Percentiles rank a stretch among this genome's conserved stretches.
phyloP scores from a whole-genome alignment of 2,329 filamentous ascomycete genomes.

The Orbilia ellipsospora region DNA sequence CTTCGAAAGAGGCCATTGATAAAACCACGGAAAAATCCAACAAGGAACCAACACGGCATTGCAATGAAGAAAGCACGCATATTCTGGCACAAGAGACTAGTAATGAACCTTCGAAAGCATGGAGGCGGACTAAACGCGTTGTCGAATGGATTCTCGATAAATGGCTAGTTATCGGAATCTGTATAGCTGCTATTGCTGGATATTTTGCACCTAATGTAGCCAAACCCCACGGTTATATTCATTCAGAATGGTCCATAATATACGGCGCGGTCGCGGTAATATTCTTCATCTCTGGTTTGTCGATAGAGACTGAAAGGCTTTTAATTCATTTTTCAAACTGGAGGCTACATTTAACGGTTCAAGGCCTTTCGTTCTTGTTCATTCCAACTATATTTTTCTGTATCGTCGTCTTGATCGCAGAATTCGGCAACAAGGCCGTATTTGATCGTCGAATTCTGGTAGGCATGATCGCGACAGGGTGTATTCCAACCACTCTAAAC shows the following conservation, averaged over 20 bases:
- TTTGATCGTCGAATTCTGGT: conserved; percentile 75
- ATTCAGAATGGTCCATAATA: conserved; percentile 71
- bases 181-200: conserved; percentile 65
- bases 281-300: conserved; percentile 77
- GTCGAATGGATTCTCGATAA: conserved; percentile 65
- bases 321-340: conserved; percentile 73
- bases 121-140: conserved; percentile 3
- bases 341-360: conserved; percentile 75
- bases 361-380: conserved; percentile 74
- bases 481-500: conserved; percentile 77
- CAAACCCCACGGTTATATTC: conserved; percentile 66
- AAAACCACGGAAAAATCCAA: too few relatives aligned
- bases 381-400: conserved; percentile 73
- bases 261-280: conserved; percentile 77
- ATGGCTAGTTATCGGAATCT: conserved; percentile 74
- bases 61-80: neutral
- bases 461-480: conserved; percentile 75
- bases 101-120: neutral
- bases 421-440: conserved; percentile 65
- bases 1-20: too few relatives aligned
- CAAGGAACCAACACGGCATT: too few relatives aligned
- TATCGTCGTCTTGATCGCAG: conserved; percentile 66
- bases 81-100: neutral
- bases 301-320: conserved; percentile 73
- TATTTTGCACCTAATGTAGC: conserved; percentile 64